Percentiles rank a stretch among this genome's conserved stretches.
Conservation (phyloP, 495 filamentous ascomycete genomes). For the Penicillium angulare region DNA sequence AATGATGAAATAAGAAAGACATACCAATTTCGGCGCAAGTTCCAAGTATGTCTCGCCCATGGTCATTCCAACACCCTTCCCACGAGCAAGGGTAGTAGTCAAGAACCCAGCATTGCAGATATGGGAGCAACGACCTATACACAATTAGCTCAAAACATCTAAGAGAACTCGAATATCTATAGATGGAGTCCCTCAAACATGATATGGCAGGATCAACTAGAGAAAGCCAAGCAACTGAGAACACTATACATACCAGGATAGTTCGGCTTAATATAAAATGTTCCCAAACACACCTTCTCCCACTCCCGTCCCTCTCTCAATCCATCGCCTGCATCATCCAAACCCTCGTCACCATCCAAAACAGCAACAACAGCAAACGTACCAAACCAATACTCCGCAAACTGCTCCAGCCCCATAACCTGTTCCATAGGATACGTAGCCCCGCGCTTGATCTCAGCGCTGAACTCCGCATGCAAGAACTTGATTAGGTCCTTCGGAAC, state of each 20-base stretch:
- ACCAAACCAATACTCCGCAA: slow-evolving; percentile 90
- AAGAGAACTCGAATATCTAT: neutral
- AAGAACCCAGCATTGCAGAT: slow-evolving; percentile 95
- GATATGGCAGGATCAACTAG: too few relatives aligned
- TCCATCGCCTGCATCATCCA: slow-evolving; percentile 6
- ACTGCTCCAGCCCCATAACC: slow-evolving; percentile 66
- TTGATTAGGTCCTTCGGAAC: slow-evolving; percentile 51
- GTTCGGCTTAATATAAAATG: slow-evolving; percentile 97
- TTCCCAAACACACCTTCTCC: slow-evolving; percentile 81
- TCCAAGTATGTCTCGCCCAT: slow-evolving; percentile 93
- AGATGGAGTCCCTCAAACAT: too few relatives aligned
- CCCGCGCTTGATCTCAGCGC: slow-evolving; percentile 84
- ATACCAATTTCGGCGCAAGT: slow-evolving; percentile 84
- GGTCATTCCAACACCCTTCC: slow-evolving; percentile 79
- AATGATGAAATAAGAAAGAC: slow-evolving; percentile 3
- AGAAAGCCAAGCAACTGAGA: too few relatives aligned
- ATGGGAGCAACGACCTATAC: slow-evolving; percentile 56
- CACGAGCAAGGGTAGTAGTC: slow-evolving; percentile 79
- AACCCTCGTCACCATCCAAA: slow-evolving; percentile 51
- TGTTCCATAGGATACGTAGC: slow-evolving; percentile 92
- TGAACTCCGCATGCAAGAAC: slow-evolving; percentile 79
- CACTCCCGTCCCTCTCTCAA: slow-evolving; percentile 63
- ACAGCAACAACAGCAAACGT: slow-evolving; percentile 90
- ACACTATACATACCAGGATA: slow-evolving; percentile 77
- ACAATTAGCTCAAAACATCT: slow-evolving; percentile 2